phyloP scores from a whole-genome alignment of 2,329 filamentous ascomycete genomes.

The Paecilomyces dactylethromorphus region DNA sequence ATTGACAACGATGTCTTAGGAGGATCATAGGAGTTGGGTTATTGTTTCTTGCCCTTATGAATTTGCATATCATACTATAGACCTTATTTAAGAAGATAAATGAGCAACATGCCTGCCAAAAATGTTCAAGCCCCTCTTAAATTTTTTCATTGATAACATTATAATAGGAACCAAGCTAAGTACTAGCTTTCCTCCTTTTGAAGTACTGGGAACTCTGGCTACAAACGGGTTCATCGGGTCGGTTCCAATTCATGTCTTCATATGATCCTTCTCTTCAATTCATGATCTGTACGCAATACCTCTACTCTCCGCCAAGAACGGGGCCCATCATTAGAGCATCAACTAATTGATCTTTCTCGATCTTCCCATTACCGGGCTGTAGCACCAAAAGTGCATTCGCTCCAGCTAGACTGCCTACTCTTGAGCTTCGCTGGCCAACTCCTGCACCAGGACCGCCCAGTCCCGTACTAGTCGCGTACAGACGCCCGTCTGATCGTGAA shows the following conservation, averaged over 20 bases:
- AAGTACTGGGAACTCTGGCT: too few relatives aligned
- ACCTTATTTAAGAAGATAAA: not conserved
- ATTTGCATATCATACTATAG: not conserved
- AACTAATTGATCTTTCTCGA: constrained; percentile 63
- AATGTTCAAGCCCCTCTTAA: too few relatives aligned
- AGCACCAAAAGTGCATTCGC: constrained; percentile 80
- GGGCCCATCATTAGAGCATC: constrained; percentile 73
- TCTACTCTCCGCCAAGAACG: constrained; percentile 24
- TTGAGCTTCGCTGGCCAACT: constrained; percentile 69
- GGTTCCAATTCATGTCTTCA: not conserved
- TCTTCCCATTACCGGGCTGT: constrained; percentile 39
- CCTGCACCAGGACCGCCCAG: constrained; percentile 34
- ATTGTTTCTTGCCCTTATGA: not conserved
- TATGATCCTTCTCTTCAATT: not conserved
- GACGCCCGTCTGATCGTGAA: constrained; percentile 53
- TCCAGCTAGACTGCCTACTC: constrained; percentile 78
- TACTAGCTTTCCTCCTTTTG: not conserved
- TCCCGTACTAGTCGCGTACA: constrained; percentile 77
- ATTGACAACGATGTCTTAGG: not conserved
- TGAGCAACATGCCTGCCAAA: not conserved
- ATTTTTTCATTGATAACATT: not conserved
- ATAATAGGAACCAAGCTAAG: not conserved
- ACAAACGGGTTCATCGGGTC: too few relatives aligned
- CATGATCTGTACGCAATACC: not conserved
- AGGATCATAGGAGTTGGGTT: not conserved